A percentile compares a stretch with the other conserved stretches of the same genome.
These are phyloP conservation scores for Fomitopsis pulvina DNA, from an alignment of 768 basidiomycete species.

Conservation along the genomic window DNA sequence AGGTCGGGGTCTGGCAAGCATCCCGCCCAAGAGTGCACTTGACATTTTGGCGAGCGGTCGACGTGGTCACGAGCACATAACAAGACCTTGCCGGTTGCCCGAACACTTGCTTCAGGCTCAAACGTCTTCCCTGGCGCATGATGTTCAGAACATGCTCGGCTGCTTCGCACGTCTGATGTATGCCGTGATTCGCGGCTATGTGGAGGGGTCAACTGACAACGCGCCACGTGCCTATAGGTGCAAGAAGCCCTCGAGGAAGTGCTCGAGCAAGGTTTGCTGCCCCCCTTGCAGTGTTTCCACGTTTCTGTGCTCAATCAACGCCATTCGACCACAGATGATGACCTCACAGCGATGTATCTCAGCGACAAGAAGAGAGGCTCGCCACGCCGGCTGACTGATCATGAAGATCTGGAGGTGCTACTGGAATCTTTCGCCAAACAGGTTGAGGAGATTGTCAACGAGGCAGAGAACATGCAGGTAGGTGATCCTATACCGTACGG, in stretches of 20 bases:
- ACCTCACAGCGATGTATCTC: slow-evolving; percentile 92
- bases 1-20: background rate
- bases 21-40: no score
- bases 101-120: background rate
- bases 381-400: slow-evolving; percentile 64
- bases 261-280: slow-evolving; percentile 70
- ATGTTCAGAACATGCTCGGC: background rate
- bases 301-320: background rate
- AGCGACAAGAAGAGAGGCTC: slow-evolving; percentile 69
- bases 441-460: slow-evolving; percentile 93
- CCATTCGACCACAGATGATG: slow-evolving; percentile 59
- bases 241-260: slow-evolving; percentile 90
- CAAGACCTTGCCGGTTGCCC: background rate
- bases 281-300: background rate
- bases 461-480: slow-evolving; percentile 83
- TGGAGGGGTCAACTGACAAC: background rate
- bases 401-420: slow-evolving; percentile 88
- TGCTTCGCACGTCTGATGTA: background rate
- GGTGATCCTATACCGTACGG: slow-evolving; percentile 11
- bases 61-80: no score
- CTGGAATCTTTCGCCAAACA: slow-evolving; percentile 96
- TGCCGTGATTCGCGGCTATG: background rate
- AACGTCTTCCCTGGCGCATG: background rate
- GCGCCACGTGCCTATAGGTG: slow-evolving; percentile 41
- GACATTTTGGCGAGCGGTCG: no score